A percentile compares a stretch with the other conserved stretches of the same genome.
Conservation (phyloP, 345 rosid genomes). For the Xanthoceras sorbifolium region DNA sequence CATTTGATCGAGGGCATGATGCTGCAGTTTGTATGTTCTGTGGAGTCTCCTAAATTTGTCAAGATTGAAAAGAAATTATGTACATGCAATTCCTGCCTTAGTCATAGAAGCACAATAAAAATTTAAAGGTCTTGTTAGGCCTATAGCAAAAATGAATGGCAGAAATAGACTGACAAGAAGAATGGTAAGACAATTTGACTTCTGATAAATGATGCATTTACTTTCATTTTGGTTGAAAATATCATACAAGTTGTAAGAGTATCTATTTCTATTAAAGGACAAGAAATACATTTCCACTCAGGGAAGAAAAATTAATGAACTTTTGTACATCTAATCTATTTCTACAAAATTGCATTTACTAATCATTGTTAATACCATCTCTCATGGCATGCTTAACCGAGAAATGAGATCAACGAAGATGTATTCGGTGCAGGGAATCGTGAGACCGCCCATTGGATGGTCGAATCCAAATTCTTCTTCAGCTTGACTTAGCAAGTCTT, state of each 20-base stretch:
- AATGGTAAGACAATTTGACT: not conserved
- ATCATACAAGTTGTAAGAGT: not conserved
- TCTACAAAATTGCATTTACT: not conserved
- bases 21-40: no score
- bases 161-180: not conserved
- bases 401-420: conserved; percentile 34
- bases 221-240: not conserved
- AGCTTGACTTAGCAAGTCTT: conserved; percentile 31
- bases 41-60: no score
- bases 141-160: not conserved
- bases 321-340: not conserved
- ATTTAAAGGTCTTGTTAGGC: no score
- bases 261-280: not conserved
- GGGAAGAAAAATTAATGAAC: not conserved
- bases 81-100: no score
- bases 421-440: conserved; percentile 43
- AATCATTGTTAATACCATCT: not conserved
- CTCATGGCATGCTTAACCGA: conserved; percentile 21
- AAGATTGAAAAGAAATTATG: no score
- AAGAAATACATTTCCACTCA: not conserved
- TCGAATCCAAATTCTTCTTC: conserved; percentile 46
- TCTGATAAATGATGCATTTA: not conserved
- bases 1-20: no score
- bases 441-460: conserved; percentile 41
- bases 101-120: no score